phyloP scores from a whole-genome alignment of 2,329 filamentous ascomycete genomes.

The Neopestalotiopsis clavispora region DNA sequence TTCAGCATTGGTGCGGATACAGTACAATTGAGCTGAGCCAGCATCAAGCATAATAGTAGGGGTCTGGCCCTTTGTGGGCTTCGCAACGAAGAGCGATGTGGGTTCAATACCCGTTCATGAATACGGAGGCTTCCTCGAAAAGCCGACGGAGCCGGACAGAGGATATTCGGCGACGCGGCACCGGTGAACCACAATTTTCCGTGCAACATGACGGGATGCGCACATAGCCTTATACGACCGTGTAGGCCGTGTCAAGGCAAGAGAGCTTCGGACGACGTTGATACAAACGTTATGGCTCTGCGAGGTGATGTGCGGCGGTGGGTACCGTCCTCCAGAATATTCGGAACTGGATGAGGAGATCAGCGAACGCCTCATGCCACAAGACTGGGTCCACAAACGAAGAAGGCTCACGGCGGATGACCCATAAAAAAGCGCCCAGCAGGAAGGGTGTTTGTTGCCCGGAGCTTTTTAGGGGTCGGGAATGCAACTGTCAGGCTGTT shows the following conservation, averaged over 20 bases:
- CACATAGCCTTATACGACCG: neutral
- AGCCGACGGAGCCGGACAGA: slow-evolving; percentile 1
- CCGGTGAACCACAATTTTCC: slow-evolving; percentile 3
- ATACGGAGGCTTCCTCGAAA: slow-evolving; percentile 9
- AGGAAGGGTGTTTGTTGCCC: neutral
- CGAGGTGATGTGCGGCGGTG: slow-evolving; percentile 1
- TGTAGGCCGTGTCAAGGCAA: slow-evolving; percentile 4
- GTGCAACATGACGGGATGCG: neutral
- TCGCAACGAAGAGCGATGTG: neutral
- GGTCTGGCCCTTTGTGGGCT: slow-evolving; percentile 6
- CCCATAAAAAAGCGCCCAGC: neutral
- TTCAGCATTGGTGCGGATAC: slow-evolving; percentile 9
- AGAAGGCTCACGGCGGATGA: neutral
- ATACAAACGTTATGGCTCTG: slow-evolving; percentile 5
- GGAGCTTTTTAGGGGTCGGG: neutral
- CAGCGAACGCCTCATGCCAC: neutral
- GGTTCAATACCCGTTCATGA: neutral
- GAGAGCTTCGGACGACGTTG: slow-evolving; percentile 2
- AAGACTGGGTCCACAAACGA: neutral
- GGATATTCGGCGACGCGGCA: neutral
- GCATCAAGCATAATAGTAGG: neutral
- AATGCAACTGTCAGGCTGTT: neutral
- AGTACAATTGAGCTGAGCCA: neutral
- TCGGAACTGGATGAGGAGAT: neutral
- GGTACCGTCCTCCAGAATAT: neutral